Conservation (phyloP, 805 yeast species). For the Wickerhamiella bombiphila region DNA sequence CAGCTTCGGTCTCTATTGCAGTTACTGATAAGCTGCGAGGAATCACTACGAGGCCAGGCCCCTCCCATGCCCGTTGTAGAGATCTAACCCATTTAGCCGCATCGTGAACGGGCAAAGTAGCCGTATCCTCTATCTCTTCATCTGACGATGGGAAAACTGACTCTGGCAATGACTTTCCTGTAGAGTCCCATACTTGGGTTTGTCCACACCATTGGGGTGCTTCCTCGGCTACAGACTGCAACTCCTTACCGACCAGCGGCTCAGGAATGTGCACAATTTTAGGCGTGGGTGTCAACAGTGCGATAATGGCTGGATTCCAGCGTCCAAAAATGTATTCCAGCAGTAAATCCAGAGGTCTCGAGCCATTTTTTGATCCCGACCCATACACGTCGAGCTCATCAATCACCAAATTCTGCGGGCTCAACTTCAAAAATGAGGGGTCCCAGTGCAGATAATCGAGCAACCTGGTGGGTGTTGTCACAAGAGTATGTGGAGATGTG, state of each 20-base stretch:
- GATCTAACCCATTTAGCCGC: not conserved
- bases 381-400: constrained; percentile 17
- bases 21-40: not conserved
- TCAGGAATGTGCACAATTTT: not conserved
- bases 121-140: not conserved
- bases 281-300: constrained; percentile 2
- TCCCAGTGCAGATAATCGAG: constrained; percentile 31
- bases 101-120: not conserved
- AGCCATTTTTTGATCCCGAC: constrained; percentile 1
- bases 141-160: not conserved
- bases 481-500: constrained; percentile 28
- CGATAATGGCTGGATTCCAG: not conserved
- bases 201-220: constrained; percentile 1
- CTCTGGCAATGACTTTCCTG: not conserved
- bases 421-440: constrained; percentile 13
- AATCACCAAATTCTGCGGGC: constrained; percentile 13
- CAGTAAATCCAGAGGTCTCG: constrained; percentile 12
- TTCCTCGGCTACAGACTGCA: not conserved
- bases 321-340: constrained; percentile 7
- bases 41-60: constrained; percentile 6
- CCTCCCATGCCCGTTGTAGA: constrained; percentile 5
- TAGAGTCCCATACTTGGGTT: not conserved
- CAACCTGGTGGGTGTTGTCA: constrained; percentile 40
- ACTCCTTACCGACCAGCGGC: not conserved
- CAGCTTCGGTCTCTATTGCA: not conserved